A percentile compares a stretch with the other conserved stretches of the same genome.
phyloP scores from a whole-genome alignment of 106 monocot genomes.

The Narthecium ossifragum region DNA sequence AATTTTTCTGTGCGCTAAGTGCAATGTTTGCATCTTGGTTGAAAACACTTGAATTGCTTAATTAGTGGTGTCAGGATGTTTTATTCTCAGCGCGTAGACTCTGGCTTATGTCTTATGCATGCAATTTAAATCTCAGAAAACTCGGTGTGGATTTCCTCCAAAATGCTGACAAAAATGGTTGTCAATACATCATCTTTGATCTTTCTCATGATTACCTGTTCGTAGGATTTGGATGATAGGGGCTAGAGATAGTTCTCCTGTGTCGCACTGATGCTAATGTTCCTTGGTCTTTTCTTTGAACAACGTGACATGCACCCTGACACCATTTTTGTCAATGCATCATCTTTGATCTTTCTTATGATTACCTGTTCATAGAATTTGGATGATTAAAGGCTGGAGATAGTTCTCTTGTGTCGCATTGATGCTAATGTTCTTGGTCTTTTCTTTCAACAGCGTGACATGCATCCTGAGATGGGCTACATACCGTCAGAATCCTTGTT shows the following conservation, averaged over 20 bases:
- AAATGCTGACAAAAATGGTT: too few relatives aligned
- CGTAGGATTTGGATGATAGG: neutral
- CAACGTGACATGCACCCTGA: neutral
- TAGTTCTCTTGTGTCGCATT: neutral
- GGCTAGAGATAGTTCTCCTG: neutral
- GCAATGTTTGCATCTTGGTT: too few relatives aligned
- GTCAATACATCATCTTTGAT: neutral
- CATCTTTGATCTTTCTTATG: neutral
- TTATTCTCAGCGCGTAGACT: too few relatives aligned
- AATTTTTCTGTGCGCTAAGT: too few relatives aligned
- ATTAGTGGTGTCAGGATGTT: too few relatives aligned
- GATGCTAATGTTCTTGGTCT: neutral
- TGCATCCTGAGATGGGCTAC: slow-evolving; percentile 93
- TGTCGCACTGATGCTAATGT: neutral
- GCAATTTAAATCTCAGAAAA: too few relatives aligned
- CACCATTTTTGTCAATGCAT: neutral
- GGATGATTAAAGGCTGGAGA: neutral
- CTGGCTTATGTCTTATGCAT: too few relatives aligned
- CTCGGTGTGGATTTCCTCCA: too few relatives aligned
- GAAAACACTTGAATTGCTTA: too few relatives aligned
- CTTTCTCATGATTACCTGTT: neutral
- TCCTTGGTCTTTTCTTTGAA: neutral
- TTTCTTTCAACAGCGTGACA: slow-evolving; percentile 48
- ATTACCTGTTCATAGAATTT: neutral
- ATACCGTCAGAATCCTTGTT: slow-evolving; percentile 59